These are phyloP conservation scores for Trifolium pratense DNA, from an alignment of 306 rosid species.

Conservation along the genomic window DNA sequence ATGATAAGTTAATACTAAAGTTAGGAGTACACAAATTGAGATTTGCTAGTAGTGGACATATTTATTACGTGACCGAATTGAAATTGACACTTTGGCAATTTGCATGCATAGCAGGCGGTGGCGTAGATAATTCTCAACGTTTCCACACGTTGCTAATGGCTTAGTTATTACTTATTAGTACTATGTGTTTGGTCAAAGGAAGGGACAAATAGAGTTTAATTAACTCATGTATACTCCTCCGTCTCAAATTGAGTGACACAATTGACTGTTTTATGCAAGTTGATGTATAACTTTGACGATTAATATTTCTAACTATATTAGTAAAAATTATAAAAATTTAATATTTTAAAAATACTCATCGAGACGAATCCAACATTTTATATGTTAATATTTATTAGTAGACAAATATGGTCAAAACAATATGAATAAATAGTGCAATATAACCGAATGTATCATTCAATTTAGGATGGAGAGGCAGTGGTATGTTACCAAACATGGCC, in stretches of 20 bases:
- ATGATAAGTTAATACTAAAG: background rate
- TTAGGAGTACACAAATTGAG: slow-evolving; percentile 8
- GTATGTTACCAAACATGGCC: slow-evolving; percentile 33
- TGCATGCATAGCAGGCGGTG: slow-evolving; percentile 21
- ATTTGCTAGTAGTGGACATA: slow-evolving; percentile 2
- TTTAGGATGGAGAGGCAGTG: no score
- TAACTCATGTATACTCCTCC: background rate
- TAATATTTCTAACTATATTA: no score
- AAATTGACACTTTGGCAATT: slow-evolving; percentile 12
- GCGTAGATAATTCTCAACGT: background rate
- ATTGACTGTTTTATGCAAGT: no score
- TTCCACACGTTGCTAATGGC: background rate
- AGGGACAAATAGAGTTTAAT: background rate
- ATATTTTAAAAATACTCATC: no score
- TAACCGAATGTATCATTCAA: no score
- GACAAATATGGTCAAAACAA: no score
- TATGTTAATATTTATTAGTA: no score
- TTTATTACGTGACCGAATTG: background rate
- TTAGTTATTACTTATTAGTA: background rate
- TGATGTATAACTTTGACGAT: no score
- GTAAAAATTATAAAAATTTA: no score
- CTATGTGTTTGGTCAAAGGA: slow-evolving; percentile 23
- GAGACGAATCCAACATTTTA: no score
- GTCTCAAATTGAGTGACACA: no score
- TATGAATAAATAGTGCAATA: no score